A percentile compares a stretch with the other conserved stretches of the same genome.
Conservation (phyloP, 441 rosid species). For the Aleurites moluccanus region DNA sequence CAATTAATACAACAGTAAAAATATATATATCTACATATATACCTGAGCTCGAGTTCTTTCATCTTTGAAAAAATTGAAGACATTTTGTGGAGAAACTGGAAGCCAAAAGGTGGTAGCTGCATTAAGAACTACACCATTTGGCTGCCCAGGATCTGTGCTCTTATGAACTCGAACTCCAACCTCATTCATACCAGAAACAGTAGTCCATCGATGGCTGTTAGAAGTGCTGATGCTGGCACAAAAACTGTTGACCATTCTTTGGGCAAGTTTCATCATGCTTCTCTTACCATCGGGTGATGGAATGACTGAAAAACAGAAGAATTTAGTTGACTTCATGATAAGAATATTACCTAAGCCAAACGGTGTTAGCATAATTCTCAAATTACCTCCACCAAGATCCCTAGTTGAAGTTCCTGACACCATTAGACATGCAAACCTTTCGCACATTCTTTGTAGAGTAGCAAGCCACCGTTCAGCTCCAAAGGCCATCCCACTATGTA, state of each 20-base stretch:
- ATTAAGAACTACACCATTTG: slow-evolving; percentile 79
- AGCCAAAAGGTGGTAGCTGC: slow-evolving; percentile 96
- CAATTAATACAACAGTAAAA: not conserved
- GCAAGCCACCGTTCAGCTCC: slow-evolving; percentile 90
- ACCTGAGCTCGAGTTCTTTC: slow-evolving; percentile 96
- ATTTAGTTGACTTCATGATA: not conserved
- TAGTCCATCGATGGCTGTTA: slow-evolving; percentile 62
- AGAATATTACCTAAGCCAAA: not conserved
- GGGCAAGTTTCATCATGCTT: slow-evolving; percentile 97
- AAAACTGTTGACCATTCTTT: slow-evolving; percentile 83
- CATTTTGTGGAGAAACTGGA: slow-evolving; percentile 68
- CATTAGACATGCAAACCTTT: slow-evolving; percentile 74
- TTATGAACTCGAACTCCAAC: slow-evolving; percentile 83
- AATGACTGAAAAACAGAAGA: slow-evolving; percentile 48
- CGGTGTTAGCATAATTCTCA: not conserved
- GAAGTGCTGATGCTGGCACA: slow-evolving; percentile 83
- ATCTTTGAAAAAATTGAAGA: slow-evolving; percentile 85
- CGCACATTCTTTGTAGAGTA: slow-evolving; percentile 81
- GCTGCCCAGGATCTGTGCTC: slow-evolving; percentile 72
- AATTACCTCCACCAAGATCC: slow-evolving; percentile 80
- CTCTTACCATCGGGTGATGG: slow-evolving; percentile 87
- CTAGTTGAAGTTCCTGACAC: slow-evolving; percentile 62
- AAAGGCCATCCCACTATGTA: slow-evolving; percentile 73
- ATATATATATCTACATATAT: not conserved
- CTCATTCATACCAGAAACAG: slow-evolving; percentile 62